Base-by-base conservation (phyloP, 768 basidiomycete species). In the Cystofilobasidium ferigula region DNA sequence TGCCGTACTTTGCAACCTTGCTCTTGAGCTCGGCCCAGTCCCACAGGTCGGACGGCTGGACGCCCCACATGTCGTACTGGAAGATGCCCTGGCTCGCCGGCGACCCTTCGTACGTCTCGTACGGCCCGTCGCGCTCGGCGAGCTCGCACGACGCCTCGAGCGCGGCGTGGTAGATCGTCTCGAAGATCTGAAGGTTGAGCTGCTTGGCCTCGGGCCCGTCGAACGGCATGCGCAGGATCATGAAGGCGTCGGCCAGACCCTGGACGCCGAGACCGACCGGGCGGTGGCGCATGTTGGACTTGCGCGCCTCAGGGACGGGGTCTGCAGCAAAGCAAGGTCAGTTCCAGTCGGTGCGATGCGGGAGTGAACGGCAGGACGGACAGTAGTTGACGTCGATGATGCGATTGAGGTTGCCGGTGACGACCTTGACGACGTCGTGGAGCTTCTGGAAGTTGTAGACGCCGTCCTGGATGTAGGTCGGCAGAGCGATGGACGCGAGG, bases 231-330 rank as follows among this genome's bases (percentile, higher is more conserved):
- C 87, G 88, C 12, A 99, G 82, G 30, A 87, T 87, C 92, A 98
- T 97, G 81, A 99, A 99, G 2, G 93, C 82, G 72, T 99, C 95
- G 20, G 95, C 95, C 48, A 99, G 86, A 75, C 95, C 94, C 75
- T 99, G 89, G 62, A 98, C 93, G 74, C 95, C 95, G 71, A 99
- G 80, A 71, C 95, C 95, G 70, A 99, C 91, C 59, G 95, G 95
- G 57, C 95, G 88, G 77, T 97, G 90, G 67, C 94, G 91, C 84
- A 87, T 87, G 83, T 98, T 98, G 48, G 91, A 95, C 65, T 82
- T 84, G 67, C 84, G 86, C 26, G 95, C 90, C 76, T 95, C 91
- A 38, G 85, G 85, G 61, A 93, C 84, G 30, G 95, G 94, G 74
- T 99, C 63, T 64, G 43, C 35, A 95, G 79, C 88, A 38, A 65